Base-by-base conservation (phyloP, 2,329 filamentous ascomycete species). In the Rasamsonia emersonii region DNA sequence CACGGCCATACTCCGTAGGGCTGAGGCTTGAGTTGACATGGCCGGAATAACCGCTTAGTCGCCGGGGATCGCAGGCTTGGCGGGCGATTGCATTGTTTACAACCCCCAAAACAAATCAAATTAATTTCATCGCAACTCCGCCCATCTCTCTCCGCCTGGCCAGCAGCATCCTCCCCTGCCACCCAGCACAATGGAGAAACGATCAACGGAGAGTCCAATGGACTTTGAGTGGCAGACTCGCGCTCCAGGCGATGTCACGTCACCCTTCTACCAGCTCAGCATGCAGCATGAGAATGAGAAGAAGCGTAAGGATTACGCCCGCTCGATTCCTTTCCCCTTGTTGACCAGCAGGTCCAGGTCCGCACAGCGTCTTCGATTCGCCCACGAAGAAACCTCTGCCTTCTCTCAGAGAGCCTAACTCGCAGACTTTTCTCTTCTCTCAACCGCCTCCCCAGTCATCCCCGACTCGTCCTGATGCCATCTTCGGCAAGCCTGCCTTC, bases 361-460 rank as follows among this genome's bases (percentile, higher is more conserved):
- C 59, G 26, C 57, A 61, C 34, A 55, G 52, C 28, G 45, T 54
- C 13, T 62, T 66, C 30, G 56, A 61, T 17, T 67, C 65, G 1
- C 62, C 73, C 4, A 54, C 61, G 31, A 78, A 76, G 47, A 47
- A 55, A 30, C 45, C 51, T 24, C 56, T 60, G 26, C 62, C 64
- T n/a, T 49, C 59, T 16, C 56, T 71, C 32, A 65, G 65, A 43
- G 61, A 68, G 33, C 67, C 68, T 18, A 61, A 67, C 41, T 63
- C 60, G 20, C 64, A 72, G 40, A 56, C 64, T 13, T 68, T 62
- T 53, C 61, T 65, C 37, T 74, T 73, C 53, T 59, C 60, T 13
- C 59, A 58, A 28, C 46, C 50, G 4, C 51, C 44, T 16, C 35
- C 49, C 10, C 49, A 53, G 27, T 44, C 49, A n/a, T 45, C 45